A percentile compares a stretch with the other conserved stretches of the same genome.
Conservation (phyloP, 2,329 filamentous ascomycete genomes). For the Microcyclospora pomicola region DNA sequence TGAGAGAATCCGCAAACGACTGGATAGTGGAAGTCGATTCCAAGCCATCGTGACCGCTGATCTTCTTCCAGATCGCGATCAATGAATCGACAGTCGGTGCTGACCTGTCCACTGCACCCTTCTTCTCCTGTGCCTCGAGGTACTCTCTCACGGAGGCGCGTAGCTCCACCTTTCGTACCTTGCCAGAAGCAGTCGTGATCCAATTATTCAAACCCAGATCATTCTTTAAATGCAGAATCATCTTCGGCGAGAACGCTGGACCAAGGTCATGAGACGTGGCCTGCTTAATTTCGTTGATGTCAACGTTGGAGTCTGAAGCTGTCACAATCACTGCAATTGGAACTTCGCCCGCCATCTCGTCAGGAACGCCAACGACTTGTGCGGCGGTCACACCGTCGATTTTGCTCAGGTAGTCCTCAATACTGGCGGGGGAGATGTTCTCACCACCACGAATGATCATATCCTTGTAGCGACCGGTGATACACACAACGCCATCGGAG, state of each 20-base stretch:
- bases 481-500: constrained; percentile 27
- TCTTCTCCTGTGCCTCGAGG: constrained; percentile 13
- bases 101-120: constrained; percentile 11
- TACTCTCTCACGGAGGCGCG: constrained; percentile 16
- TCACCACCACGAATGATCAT: constrained; percentile 45
- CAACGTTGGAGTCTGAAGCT: constrained; percentile 20
- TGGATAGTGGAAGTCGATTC: constrained; percentile 12
- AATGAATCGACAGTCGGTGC: constrained; percentile 18
- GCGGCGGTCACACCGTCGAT: constrained; percentile 22
- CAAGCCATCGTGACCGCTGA: constrained; percentile 17
- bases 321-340: constrained; percentile 33
- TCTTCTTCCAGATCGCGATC: constrained; percentile 19
- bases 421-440: constrained; percentile 40
- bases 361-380: constrained; percentile 32
- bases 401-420: constrained; percentile 25
- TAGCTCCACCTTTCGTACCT: constrained; percentile 31
- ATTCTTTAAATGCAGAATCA: constrained; percentile 27
- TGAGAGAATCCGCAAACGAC: constrained; percentile 20
- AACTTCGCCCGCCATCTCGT: constrained; percentile 35
- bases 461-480: constrained; percentile 23
- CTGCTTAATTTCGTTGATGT: constrained; percentile 21
- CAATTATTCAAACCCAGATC: constrained; percentile 28
- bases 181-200: constrained; percentile 32
- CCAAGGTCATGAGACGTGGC: constrained; percentile 26
- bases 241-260: constrained; percentile 27